A percentile compares a stretch with the other conserved stretches of the same genome.
phyloP scores from a whole-genome alignment of 306 rosid genomes.

The Fragaria iinumae region DNA sequence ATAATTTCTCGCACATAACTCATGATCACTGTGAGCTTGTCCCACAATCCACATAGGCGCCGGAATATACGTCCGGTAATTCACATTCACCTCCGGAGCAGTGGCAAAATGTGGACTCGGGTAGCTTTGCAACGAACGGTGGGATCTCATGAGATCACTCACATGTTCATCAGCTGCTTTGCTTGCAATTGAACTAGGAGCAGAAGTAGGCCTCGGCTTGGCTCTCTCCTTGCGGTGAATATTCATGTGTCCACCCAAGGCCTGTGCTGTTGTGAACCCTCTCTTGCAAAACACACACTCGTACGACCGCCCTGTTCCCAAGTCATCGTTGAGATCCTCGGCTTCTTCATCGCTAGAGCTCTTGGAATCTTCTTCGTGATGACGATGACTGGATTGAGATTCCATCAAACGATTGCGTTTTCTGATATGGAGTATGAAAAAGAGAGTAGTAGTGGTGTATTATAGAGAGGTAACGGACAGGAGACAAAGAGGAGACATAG shows the following conservation, averaged over 20 bases:
- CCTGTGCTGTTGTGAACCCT: slow-evolving; percentile 90
- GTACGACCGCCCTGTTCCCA: slow-evolving; percentile 55
- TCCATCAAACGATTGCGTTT: slow-evolving; percentile 25
- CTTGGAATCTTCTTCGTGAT: slow-evolving; percentile 38
- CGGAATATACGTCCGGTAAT: slow-evolving; percentile 41
- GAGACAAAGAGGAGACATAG: slow-evolving; percentile 20
- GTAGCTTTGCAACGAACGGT: slow-evolving; percentile 36
- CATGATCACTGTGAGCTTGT: slow-evolving; percentile 18
- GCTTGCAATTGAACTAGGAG: slow-evolving; percentile 38
- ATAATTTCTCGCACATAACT: slow-evolving; percentile 30
- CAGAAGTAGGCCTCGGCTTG: slow-evolving; percentile 30
- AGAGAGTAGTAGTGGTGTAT: slow-evolving; percentile 8
- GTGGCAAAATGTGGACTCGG: slow-evolving; percentile 24
- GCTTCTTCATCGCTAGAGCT: slow-evolving; percentile 52
- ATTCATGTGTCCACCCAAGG: slow-evolving; percentile 94
- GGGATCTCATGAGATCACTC: slow-evolving; percentile 30
- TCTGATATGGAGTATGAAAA: not conserved
- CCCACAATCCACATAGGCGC: slow-evolving; percentile 31
- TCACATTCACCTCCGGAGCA: slow-evolving; percentile 32
- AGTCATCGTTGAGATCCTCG: slow-evolving; percentile 38
- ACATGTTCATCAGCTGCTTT: slow-evolving; percentile 15
- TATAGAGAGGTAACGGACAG: slow-evolving; percentile 28
- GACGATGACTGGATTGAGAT: slow-evolving; percentile 23
- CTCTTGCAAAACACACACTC: slow-evolving; percentile 92
- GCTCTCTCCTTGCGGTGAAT: slow-evolving; percentile 79